These are phyloP conservation scores for Cryptococcus depauperatus DNA, from an alignment of 1,284 basidiomycete species.

Conservation along the genomic window DNA sequence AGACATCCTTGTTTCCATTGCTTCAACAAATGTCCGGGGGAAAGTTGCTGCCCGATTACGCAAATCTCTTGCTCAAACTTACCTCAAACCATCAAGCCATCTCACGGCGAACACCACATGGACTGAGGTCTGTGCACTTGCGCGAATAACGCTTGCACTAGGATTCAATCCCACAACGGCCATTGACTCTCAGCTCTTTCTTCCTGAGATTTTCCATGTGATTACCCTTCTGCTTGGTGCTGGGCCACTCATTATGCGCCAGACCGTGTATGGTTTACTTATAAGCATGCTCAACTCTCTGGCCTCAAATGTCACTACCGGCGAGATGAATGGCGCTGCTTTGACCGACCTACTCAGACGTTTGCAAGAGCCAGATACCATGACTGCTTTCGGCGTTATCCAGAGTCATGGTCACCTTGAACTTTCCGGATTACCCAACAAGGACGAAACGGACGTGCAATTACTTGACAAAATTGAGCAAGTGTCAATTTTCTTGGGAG, in stretches of 20 bases:
- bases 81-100: slow-evolving; percentile 54
- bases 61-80: slow-evolving; percentile 68
- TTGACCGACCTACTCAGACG: slow-evolving; percentile 54
- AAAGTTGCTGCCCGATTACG: slow-evolving; percentile 67
- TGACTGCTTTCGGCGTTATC: slow-evolving; percentile 64
- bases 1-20: slow-evolving; percentile 63
- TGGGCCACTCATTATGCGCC: slow-evolving; percentile 64
- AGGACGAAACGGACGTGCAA: slow-evolving; percentile 53
- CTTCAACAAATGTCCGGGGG: slow-evolving; percentile 68
- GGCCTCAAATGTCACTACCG: slow-evolving; percentile 19
- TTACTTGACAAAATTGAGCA: slow-evolving; percentile 60
- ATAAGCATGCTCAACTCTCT: slow-evolving; percentile 72
- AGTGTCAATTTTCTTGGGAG: slow-evolving; percentile 58
- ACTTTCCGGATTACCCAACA: slow-evolving; percentile 11
- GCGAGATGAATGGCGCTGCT: slow-evolving; percentile 31
- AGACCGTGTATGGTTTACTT: slow-evolving; percentile 69
- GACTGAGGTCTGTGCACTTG: slow-evolving; percentile 72
- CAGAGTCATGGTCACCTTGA: slow-evolving; percentile 22
- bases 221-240: slow-evolving; percentile 65
- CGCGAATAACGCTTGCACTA: slow-evolving; percentile 63
- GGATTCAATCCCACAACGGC: slow-evolving; percentile 59
- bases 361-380: slow-evolving; percentile 53
- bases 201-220: slow-evolving; percentile 72
- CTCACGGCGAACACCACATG: slow-evolving; percentile 67
- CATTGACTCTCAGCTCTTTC: slow-evolving; percentile 63